Conservation (phyloP, 2,329 filamentous ascomycete genomes). For the Colletotrichum plurivorum region DNA sequence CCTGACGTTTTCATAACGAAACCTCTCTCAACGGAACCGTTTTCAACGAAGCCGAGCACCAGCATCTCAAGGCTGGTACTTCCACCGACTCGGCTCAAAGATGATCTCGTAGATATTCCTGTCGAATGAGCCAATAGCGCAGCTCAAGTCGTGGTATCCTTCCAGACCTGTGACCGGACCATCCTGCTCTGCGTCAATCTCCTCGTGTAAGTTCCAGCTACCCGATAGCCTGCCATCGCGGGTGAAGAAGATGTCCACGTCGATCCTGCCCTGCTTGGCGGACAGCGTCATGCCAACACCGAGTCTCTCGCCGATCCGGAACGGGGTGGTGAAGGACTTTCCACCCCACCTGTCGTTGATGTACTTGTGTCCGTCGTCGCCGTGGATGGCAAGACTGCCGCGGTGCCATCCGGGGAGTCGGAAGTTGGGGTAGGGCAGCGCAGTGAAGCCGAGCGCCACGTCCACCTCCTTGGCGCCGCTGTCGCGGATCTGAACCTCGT, state of each 20-base stretch:
- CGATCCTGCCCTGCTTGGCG: slow-evolving; percentile 55
- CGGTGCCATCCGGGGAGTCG: slow-evolving; percentile 87
- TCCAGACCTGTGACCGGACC: slow-evolving; percentile 76
- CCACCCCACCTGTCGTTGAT: slow-evolving; percentile 84
- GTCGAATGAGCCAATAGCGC: slow-evolving; percentile 79
- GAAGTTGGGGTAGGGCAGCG: slow-evolving; percentile 83
- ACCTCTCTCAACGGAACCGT: neutral
- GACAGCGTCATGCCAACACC: slow-evolving; percentile 79
- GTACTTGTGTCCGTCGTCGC: slow-evolving; percentile 83
- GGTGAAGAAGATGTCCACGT: slow-evolving; percentile 78
- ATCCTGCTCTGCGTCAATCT: slow-evolving; percentile 75
- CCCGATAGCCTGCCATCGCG: slow-evolving; percentile 72
- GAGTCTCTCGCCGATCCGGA: slow-evolving; percentile 75
- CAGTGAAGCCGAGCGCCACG: slow-evolving; percentile 78
- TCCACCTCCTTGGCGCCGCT: slow-evolving; percentile 60
- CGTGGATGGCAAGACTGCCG: slow-evolving; percentile 81
- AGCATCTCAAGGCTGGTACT: slow-evolving; percentile 55
- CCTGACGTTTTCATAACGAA: neutral
- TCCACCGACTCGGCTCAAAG: slow-evolving; percentile 72
- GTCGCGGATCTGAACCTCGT: slow-evolving; percentile 73
- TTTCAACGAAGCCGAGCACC: too few relatives aligned
- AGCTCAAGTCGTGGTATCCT: slow-evolving; percentile 79
- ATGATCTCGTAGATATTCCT: slow-evolving; percentile 77
- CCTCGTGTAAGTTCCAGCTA: slow-evolving; percentile 82
- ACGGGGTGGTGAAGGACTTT: slow-evolving; percentile 75